These are phyloP conservation scores for Podospora fimiseda DNA, from an alignment of 495 filamentous ascomycete genomes.

Conservation along the genomic window DNA sequence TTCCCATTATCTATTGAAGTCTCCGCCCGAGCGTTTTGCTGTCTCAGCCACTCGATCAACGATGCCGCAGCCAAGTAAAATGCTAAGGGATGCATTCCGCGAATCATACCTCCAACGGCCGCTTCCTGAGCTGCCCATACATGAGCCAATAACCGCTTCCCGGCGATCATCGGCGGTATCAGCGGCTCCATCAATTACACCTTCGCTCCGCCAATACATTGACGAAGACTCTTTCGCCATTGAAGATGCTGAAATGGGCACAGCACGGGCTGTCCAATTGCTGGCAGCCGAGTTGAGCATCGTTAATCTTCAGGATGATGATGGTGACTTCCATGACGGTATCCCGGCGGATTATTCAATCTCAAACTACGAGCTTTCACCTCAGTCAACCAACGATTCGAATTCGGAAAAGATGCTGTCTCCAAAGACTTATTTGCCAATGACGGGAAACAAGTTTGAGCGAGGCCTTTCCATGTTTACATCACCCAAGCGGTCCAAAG, in stretches of 20 bases:
- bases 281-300: neutral
- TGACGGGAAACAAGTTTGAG: slow-evolving; percentile 32
- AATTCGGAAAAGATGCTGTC: slow-evolving; percentile 17
- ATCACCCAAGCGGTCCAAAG: slow-evolving; percentile 7
- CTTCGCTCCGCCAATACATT: slow-evolving; percentile 34
- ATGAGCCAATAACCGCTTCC: slow-evolving; percentile 2
- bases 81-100: slow-evolving; percentile 12
- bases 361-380: slow-evolving; percentile 32
- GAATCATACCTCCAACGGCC: slow-evolving; percentile 33
- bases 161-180: slow-evolving; percentile 16
- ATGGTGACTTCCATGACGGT: neutral
- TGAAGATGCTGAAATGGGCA: slow-evolving; percentile 29
- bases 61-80: slow-evolving; percentile 22
- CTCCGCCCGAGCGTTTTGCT: slow-evolving; percentile 24
- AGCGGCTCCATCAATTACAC: slow-evolving; percentile 30
- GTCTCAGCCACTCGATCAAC: neutral
- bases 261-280: slow-evolving; percentile 23
- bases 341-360: slow-evolving; percentile 18
- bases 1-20: slow-evolving; percentile 20
- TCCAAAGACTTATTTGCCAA: slow-evolving; percentile 27
- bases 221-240: slow-evolving; percentile 36
- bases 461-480: slow-evolving; percentile 24
- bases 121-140: slow-evolving; percentile 36
- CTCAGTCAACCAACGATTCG: slow-evolving; percentile 21
- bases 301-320: neutral